Percentiles rank a stretch among this genome's conserved stretches.
phyloP scores from a whole-genome alignment of 371 early-diverging fungal species.

The Mucor mucedo region DNA sequence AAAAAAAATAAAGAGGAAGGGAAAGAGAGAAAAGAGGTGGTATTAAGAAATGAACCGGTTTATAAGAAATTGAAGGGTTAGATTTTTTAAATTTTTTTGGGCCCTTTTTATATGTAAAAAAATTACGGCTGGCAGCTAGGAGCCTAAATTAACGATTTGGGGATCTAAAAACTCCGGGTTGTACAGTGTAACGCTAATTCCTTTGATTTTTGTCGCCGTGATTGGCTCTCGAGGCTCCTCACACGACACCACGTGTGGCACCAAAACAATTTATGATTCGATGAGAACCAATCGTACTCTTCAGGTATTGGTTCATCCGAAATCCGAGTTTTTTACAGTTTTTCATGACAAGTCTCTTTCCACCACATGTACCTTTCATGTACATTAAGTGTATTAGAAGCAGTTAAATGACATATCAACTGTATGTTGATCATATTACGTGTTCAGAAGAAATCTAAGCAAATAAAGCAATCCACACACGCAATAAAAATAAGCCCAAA shows the following conservation, averaged over 20 bases:
- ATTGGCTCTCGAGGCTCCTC: slow-evolving; percentile 23
- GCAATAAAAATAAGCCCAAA: background rate
- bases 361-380: background rate
- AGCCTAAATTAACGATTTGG: slow-evolving; percentile 15
- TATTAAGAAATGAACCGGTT: slow-evolving; percentile 7
- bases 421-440: background rate
- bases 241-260: slow-evolving; percentile 38
- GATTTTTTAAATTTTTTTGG: background rate
- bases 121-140: background rate
- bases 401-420: background rate
- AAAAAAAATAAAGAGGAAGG: slow-evolving; percentile 5
- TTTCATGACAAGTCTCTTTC: background rate
- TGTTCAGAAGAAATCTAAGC: background rate
- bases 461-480: too few relatives aligned
- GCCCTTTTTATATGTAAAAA: slow-evolving; percentile 6
- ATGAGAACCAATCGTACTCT: slow-evolving; percentile 9
- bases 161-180: slow-evolving; percentile 15
- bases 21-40: background rate
- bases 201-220: background rate
- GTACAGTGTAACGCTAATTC: slow-evolving; percentile 8
- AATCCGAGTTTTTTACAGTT: background rate
- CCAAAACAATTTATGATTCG: slow-evolving; percentile 21
- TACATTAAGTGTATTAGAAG: background rate
- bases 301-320: slow-evolving; percentile 3
- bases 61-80: slow-evolving; percentile 10